phyloP scores from a whole-genome alignment of 2,329 filamentous ascomycete genomes.

The Aspergillus piperis region DNA sequence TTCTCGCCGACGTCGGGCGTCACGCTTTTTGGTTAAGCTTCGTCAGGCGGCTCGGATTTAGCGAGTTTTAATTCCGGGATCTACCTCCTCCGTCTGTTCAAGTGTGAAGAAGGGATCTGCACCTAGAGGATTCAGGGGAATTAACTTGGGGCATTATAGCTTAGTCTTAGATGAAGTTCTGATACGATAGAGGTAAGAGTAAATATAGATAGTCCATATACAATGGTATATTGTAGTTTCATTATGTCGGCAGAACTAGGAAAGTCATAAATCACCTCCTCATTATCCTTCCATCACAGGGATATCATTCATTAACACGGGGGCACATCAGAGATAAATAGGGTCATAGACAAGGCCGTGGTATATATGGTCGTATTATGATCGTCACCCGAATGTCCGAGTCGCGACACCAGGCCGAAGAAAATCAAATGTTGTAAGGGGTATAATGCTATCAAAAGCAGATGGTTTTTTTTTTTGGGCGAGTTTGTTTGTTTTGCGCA shows the following conservation, averaged over 20 bases:
- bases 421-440: slow-evolving; percentile 24
- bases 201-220: neutral
- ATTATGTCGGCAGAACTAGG: neutral
- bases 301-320: slow-evolving; percentile 22
- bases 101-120: too few relatives aligned
- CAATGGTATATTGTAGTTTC: neutral
- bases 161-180: neutral
- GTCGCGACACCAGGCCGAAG: slow-evolving; percentile 14
- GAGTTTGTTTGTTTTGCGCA: slow-evolving; percentile 9
- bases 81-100: neutral
- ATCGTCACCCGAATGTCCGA: slow-evolving; percentile 9
- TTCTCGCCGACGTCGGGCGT: neutral
- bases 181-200: neutral
- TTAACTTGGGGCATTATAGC: too few relatives aligned
- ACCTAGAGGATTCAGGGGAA: neutral
- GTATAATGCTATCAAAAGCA: slow-evolving; percentile 26
- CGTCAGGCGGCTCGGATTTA: neutral
- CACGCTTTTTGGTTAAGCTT: neutral
- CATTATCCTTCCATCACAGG: slow-evolving; percentile 17
- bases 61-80: neutral
- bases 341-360: slow-evolving; percentile 10
- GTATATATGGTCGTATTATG: slow-evolving; percentile 17
- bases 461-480: neutral
- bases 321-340: slow-evolving; percentile 11
- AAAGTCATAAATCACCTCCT: slow-evolving; percentile 13